A percentile compares a stretch with the other conserved stretches of the same genome.
Evolutionary conservation across 805 yeast species (phyloP).

Genomic region (Sugiyamaella smithiae): DNA sequence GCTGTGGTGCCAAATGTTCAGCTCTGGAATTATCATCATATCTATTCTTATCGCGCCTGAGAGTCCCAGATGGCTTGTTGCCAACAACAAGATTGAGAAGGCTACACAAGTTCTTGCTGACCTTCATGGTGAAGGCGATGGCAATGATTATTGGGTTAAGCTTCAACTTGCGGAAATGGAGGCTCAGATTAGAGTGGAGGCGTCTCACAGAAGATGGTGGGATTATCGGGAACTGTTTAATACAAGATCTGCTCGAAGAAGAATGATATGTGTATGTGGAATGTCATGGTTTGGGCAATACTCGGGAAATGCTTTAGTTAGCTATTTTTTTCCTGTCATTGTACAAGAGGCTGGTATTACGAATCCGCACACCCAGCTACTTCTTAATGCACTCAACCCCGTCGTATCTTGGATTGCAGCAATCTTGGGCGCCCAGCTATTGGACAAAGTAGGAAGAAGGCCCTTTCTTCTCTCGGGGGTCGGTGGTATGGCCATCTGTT

Average conservation of each 20-base stretch:
- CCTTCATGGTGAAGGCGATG: conserved; percentile 22
- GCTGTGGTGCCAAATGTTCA: conserved; percentile 17
- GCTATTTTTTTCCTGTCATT: conserved; percentile 18
- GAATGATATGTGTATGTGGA: conserved; percentile 17
- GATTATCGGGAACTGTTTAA: conserved; percentile 16
- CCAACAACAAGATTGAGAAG: conserved; percentile 16
- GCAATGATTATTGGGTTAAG: conserved; percentile 14
- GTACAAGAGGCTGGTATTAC: conserved; percentile 16
- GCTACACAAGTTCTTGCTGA: conserved; percentile 17
- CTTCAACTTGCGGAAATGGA: conserved; percentile 22
- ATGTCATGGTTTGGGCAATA: conserved; percentile 15
- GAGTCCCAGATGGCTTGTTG: conserved; percentile 25
- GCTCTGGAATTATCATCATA: conserved; percentile 11
- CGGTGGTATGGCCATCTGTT: conserved; percentile 24
- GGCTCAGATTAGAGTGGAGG: conserved; percentile 13
- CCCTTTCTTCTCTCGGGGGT: conserved; percentile 26
- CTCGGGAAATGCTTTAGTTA: conserved; percentile 19
- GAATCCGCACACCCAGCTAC: conserved; percentile 21
- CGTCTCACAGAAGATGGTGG: conserved; percentile 17
- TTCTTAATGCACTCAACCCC: conserved; percentile 14
- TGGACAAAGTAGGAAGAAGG: conserved; percentile 32
- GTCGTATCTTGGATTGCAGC: conserved; percentile 13
- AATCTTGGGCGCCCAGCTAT: conserved; percentile 24
- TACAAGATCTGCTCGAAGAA: conserved; percentile 14
- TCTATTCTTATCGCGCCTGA: conserved; percentile 20